Evolutionary conservation across 805 yeast species (phyloP), one percentile per base, ranked within the genome.

Genomic region (Pichia nakasei): DNA sequence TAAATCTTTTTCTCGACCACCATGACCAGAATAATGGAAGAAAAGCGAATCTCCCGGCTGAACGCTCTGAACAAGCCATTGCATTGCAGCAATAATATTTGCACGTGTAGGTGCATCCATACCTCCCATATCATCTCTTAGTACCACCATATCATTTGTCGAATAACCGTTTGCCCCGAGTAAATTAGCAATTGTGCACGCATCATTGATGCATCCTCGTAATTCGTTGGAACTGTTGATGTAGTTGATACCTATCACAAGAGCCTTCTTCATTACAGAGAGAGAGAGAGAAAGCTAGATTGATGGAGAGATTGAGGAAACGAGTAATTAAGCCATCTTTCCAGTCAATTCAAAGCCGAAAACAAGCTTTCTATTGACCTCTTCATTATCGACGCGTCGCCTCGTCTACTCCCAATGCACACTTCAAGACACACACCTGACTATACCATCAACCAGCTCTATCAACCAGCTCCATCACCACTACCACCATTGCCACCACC

Each of bases 1-100:
- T 27, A 65, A 56, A 59, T 85, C 95, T 38, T 67, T 63, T 5
- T 78, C 75, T 55, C 79, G 83, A 2, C 93, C 87, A 26, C 95
- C 95, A 57, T 86, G 95, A 8, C 95, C 93, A 0, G 93, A 82
- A 58, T 81, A 85, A 59, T 86, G 95, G 70, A 86, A 77, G 53
- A 86, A 80, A 40, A 85, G 61, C 9, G 87, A 75, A 63, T 85
- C 95, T 52, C 85, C 84, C 15, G 93, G 81, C 51, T 65, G 68
- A 0, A 94, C 93, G 48, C 70, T 82, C 19, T 66, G 67, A 19
- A 82, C 89, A 20, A 85, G 70, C 95, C 95, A 85, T 44, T 73
- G 78, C 84, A 84, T 82, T 3, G 88, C 95, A 36, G 80, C 69
- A 19, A 84, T 56, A 59, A 86, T 85, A 59, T 86, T 85, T 5